Evolutionary conservation across 176 grass and related monocot species (phyloP).

Genomic region (Rhynchospora tenuis): DNA sequence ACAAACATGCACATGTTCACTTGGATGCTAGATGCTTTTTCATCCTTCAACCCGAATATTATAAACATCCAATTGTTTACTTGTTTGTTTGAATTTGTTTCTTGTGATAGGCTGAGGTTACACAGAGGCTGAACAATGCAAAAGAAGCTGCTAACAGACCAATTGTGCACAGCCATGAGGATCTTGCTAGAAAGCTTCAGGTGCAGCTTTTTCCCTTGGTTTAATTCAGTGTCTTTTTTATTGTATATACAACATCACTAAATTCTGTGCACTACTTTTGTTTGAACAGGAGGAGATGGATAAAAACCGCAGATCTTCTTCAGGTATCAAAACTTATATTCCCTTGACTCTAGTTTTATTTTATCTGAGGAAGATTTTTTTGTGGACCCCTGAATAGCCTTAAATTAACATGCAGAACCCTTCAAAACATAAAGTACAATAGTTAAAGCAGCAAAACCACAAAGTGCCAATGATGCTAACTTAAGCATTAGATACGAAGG

Average conservation of each 20-base stretch:
- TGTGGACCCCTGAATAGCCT: not conserved
- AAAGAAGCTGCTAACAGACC: constrained; percentile 70
- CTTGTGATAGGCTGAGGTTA: constrained; percentile 70
- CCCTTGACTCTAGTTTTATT: not conserved
- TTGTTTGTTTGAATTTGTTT: not conserved
- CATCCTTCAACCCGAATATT: not conserved
- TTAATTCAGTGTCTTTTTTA: not conserved
- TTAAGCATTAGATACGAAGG: not conserved
- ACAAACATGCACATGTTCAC: not conserved
- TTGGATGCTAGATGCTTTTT: not conserved
- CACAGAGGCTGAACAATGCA: constrained; percentile 67
- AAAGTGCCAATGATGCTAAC: not conserved
- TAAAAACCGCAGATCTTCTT: constrained; percentile 79
- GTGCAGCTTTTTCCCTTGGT: constrained; percentile 29
- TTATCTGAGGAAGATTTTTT: not conserved
- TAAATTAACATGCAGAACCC: not conserved
- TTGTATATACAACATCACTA: constrained; percentile 15
- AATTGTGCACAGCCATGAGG: constrained; percentile 74
- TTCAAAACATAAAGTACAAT: not conserved
- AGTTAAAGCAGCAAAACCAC: not conserved
- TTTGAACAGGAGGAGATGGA: constrained; percentile 90
- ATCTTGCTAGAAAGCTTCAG: constrained; percentile 94
- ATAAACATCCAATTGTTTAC: not conserved
- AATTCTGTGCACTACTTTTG: constrained; percentile 3
- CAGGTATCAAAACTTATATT: constrained; percentile 34